Base-by-base conservation (phyloP, 202 grass and related monocot species). In the Cymbopogon flexuosus region DNA sequence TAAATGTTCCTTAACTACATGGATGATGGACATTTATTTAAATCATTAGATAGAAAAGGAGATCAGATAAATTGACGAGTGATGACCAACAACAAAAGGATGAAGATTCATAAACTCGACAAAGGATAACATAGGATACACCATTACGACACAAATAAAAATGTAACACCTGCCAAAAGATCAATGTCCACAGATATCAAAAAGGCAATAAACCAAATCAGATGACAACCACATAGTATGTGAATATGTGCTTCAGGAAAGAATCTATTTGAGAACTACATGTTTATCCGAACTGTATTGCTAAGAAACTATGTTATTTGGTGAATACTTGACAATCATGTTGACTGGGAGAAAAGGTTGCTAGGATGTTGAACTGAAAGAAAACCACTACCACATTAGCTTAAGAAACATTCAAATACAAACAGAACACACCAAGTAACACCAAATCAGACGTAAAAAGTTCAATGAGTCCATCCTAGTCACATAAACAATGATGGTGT, bases 1-100 rank as follows among this genome's bases (percentile, higher is more conserved):
- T 74, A 45, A 76, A 76, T 10, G 24, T 37, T 72, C 81, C 24
- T 36, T 52, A 6, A 85, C 42, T 42, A 63, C 61, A 77, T 71
- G 42, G 16, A 77, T 77, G 29, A 62, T 18, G 31, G 12, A 64
- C 12, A 73, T 30, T 68, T 24, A 31, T 37, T 46, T 3, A 42
- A 10, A 74, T 34, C 33, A 68, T 49, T 58, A 29, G 11, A 65
- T 59, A 36, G 11, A 72, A 59, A 23, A 51, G 31, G 22, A 40
- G 31, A 79, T 43, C 43, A 72, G 42, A 18, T 2, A 18, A 79
- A 54, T 24, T 57, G 21, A 85, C 41, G 79, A 31, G 0, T 54
- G 23, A 60, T 39, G 34, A 7, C 31, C 23, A 77, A 36, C 46
- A 77, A 21, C 58, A 37, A 87, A 3, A 81, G 12, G 70, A 69